phyloP scores from a whole-genome alignment of 257 asterid genomes.

The Capsicum rhomboideum region DNA sequence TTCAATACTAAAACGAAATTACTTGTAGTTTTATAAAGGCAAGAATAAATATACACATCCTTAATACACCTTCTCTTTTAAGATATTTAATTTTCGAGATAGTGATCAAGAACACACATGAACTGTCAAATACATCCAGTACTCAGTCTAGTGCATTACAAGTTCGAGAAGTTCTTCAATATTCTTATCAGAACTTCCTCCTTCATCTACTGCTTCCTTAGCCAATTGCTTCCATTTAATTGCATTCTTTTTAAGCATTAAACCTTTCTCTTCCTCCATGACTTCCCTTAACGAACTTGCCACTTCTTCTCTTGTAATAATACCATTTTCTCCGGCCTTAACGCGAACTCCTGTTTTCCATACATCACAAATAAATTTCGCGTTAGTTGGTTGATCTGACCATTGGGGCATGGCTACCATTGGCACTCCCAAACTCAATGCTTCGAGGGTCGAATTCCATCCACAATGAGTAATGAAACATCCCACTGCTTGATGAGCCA shows the following conservation, averaged over 20 bases:
- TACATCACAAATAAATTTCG: conserved; percentile 15
- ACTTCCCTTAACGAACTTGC: conserved; percentile 8
- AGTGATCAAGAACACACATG: no score
- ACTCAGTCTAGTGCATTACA: not conserved
- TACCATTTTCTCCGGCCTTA: not conserved
- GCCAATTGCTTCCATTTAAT: conserved; percentile 19
- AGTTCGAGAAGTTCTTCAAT: conserved; percentile 12
- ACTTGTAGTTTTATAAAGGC: no score
- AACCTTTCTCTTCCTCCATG: conserved; percentile 11
- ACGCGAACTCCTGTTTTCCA: conserved; percentile 18
- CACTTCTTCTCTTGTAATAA: conserved; percentile 6
- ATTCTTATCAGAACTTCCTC: conserved; percentile 23
- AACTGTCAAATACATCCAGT: no score
- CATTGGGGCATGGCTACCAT: conserved; percentile 23
- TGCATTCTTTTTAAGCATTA: conserved; percentile 14
- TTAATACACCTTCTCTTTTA: no score
- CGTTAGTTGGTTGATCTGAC: conserved; percentile 23
- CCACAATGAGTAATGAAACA: conserved; percentile 26
- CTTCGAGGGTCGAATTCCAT: conserved; percentile 24
- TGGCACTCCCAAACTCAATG: conserved; percentile 23
- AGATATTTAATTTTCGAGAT: no score
- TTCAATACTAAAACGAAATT: no score
- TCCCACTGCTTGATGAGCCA: conserved; percentile 20
- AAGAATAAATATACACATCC: no score
- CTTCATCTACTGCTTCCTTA: conserved; percentile 17